Base-by-base conservation (phyloP, 2,329 filamentous ascomycete species). In the Epichloe glyceriae region DNA sequence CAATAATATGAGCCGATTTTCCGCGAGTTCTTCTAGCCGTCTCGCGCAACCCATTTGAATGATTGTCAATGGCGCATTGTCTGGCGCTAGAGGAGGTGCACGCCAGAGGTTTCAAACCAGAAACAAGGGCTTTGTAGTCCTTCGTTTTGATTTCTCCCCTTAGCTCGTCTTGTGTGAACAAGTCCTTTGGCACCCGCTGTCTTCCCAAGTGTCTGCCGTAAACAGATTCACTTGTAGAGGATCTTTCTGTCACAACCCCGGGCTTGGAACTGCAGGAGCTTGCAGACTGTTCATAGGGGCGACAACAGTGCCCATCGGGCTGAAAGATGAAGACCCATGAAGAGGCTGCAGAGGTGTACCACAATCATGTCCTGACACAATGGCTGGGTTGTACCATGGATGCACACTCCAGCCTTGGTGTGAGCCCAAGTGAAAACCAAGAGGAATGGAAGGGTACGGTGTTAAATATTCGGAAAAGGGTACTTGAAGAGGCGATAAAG, bases 371-470 rank as follows among this genome's bases (percentile, higher is more conserved):
- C 20, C 50, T 52, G 49, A 20, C 33, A 53, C 42, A 33, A 26
- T 20, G 37, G 43, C 46, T 14, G 38, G 42, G 47, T 50, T 53
- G 47, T 50, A 50, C 49, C 46, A 47, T 41, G 42, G 41, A 43
- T 42, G 49, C 42, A 49, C 34, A 38, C 41, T 44, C 50, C 50
- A 52, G 26, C 37, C 15, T 8, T 39, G 52, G 46, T 44, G 39
- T 43, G 50, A 40, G 42, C 38, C 33, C 14, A 46, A 14, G 26
- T 19, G 20, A 14, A 50, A 20, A 26, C 34, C 42, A 50, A 33
- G 37, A 12, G 46, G 19, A 41, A 35, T 17, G 10, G 20, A 26
- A 19, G 43, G 3, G 33, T 47, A 38, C 6, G 43, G 22, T 19
- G 46, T 15, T 26, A 41, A 17, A 17, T 22, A 33, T 22, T n/a